Evolutionary conservation across 257 asterid species (phyloP).

Genomic region (Nicotiana otophora): DNA sequence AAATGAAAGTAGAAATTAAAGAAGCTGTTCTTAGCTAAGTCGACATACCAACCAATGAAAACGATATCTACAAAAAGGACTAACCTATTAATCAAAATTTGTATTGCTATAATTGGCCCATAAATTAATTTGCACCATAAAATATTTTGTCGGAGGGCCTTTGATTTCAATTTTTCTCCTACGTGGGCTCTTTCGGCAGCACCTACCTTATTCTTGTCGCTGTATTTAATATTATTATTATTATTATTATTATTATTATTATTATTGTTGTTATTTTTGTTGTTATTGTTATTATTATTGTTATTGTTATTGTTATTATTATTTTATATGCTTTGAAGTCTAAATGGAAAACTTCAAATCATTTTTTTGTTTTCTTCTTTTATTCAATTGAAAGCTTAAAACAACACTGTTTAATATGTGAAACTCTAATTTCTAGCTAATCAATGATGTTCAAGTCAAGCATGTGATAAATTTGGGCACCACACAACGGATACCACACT

Average conservation of each 20-base stretch:
- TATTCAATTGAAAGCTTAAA: not conserved
- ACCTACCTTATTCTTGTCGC: not conserved
- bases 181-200: not conserved
- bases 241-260: too few relatives aligned
- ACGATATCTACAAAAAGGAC: not conserved
- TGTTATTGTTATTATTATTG: too few relatives aligned
- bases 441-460: not conserved
- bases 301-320: too few relatives aligned
- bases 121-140: not conserved
- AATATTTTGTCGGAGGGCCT: not conserved
- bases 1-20: too few relatives aligned
- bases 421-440: not conserved
- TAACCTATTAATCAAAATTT: not conserved
- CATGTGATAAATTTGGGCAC: not conserved
- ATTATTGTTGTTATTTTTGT: too few relatives aligned
- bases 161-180: too few relatives aligned
- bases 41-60: not conserved
- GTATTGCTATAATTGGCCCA: not conserved
- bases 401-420: not conserved
- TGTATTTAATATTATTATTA: too few relatives aligned
- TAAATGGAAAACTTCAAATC: not conserved
- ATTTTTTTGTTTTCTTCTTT: not conserved
- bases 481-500: not conserved
- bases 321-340: not conserved
- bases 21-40: too few relatives aligned